Evolutionary conservation across 768 basidiomycete species (phyloP).

Genomic region (Paxillus involutus): DNA sequence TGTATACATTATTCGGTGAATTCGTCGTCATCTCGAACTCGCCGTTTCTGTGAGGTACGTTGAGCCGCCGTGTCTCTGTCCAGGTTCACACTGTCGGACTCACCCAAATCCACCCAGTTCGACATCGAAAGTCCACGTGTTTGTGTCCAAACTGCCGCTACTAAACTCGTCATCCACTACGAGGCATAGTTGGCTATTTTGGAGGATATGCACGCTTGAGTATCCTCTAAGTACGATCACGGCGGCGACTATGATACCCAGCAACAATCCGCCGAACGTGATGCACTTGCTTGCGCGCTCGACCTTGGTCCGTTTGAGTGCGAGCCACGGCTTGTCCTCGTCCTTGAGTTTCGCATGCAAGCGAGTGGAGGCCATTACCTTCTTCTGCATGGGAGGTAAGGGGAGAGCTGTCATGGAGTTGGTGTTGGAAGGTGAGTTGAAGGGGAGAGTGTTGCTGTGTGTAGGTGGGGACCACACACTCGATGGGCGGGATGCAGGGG

Average conservation of each 20-base stretch:
- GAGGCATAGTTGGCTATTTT: conserved; percentile 36
- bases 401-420: conserved; percentile 33
- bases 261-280: conserved; percentile 39
- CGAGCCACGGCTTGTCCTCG: conserved; percentile 47
- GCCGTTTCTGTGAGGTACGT: conserved; percentile 36
- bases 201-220: conserved; percentile 36
- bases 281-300: conserved; percentile 46
- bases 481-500: conserved; percentile 65
- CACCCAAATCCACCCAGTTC: conserved; percentile 54
- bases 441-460: conserved; percentile 26
- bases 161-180: conserved; percentile 53
- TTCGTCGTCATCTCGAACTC: conserved; percentile 59
- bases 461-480: conserved; percentile 63
- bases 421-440: conserved; percentile 28
- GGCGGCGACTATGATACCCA: conserved; percentile 43
- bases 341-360: conserved; percentile 50
- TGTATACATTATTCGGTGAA: conserved; percentile 38
- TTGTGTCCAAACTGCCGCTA: conserved; percentile 38
- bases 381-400: conserved; percentile 41
- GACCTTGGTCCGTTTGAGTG: conserved; percentile 31
- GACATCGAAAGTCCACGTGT: conserved; percentile 48
- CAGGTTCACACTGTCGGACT: conserved; percentile 6
- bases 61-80: conserved; percentile 1
- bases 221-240: conserved; percentile 48
- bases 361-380: conserved; percentile 44